Conservation (phyloP, 179 eudicot species). For the Spinacia oleracea region DNA sequence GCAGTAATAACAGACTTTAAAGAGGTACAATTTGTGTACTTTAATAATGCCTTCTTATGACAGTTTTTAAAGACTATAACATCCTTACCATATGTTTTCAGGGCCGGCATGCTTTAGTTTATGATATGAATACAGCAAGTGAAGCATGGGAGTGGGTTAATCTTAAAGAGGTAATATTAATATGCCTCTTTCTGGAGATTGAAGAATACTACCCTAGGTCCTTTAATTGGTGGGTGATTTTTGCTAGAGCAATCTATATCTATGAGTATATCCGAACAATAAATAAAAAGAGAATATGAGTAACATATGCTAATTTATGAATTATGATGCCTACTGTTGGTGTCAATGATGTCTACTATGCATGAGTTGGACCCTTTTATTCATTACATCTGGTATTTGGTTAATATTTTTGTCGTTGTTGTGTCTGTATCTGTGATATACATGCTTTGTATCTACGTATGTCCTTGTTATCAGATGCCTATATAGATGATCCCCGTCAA, state of each 20-base stretch:
- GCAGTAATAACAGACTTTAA: slow-evolving; percentile 55
- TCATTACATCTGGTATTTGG: too few relatives aligned
- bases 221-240: background rate
- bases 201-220: background rate
- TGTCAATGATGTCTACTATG: too few relatives aligned
- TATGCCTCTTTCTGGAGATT: background rate
- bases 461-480: background rate
- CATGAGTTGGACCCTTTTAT: too few relatives aligned
- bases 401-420: background rate
- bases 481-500: background rate
- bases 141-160: slow-evolving; percentile 75
- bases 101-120: slow-evolving; percentile 65
- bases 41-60: background rate
- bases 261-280: background rate
- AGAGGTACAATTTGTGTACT: slow-evolving; percentile 23
- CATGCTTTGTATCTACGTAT: too few relatives aligned
- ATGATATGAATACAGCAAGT: slow-evolving; percentile 48
- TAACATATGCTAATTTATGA: background rate
- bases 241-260: background rate
- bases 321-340: background rate
- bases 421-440: background rate
- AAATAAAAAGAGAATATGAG: background rate
- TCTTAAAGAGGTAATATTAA: slow-evolving; percentile 54
- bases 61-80: slow-evolving; percentile 2
- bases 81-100: slow-evolving; percentile 25